A percentile compares a stretch with the other conserved stretches of the same genome.
These are phyloP conservation scores for Solanum chacoense DNA, from an alignment of 305 asterid genomes.

Conservation along the genomic window DNA sequence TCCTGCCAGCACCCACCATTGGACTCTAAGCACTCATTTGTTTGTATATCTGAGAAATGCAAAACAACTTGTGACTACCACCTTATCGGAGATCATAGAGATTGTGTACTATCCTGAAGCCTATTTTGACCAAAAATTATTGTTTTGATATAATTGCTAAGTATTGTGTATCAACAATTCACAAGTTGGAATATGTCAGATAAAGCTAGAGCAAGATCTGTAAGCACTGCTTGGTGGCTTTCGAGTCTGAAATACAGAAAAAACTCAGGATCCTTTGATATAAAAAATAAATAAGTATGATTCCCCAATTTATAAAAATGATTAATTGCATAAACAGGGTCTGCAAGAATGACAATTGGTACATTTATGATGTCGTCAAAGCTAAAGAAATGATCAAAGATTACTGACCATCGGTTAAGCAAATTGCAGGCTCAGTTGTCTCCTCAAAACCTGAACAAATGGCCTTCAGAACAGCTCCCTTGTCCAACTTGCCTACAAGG, in stretches of 20 bases:
- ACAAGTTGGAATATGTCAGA: not conserved
- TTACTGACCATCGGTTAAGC: constrained; percentile 59
- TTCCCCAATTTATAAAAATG: not conserved
- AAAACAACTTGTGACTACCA: constrained; percentile 5
- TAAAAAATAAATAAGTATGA: not conserved
- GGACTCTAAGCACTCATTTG: constrained; percentile 81
- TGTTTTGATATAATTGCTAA: not conserved
- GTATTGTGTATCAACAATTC: not conserved
- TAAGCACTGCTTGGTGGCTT: not conserved
- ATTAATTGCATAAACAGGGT: not conserved
- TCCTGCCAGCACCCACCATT: constrained; percentile 99
- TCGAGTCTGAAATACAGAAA: not conserved
- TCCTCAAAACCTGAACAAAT: constrained; percentile 96
- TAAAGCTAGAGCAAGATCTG: not conserved
- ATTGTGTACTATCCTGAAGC: not conserved
- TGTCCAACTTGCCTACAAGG: constrained; percentile 81
- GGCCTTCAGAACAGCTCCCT: constrained; percentile 95
- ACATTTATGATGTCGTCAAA: not conserved
- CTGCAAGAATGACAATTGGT: not conserved
- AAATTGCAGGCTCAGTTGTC: constrained; percentile 89
- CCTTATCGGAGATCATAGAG: not conserved
- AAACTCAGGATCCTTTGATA: not conserved
- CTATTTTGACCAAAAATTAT: not conserved
- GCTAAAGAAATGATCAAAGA: not conserved
- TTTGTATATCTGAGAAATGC: constrained; percentile 48